Evolutionary conservation across 306 rosid species (phyloP).

Genomic region (Cucumis hystrix): DNA sequence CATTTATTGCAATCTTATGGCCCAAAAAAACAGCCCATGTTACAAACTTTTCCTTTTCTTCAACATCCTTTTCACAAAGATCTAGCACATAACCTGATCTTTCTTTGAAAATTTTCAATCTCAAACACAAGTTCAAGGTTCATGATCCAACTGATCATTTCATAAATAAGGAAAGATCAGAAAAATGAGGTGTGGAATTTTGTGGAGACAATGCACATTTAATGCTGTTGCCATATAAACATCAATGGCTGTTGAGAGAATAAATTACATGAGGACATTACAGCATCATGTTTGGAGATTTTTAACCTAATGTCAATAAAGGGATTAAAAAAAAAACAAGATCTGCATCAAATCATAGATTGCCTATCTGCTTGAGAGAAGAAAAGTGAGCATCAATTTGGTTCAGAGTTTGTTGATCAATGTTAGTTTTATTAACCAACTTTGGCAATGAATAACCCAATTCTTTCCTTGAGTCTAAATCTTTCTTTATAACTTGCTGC

Average conservation of each 20-base stretch:
- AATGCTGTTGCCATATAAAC: slow-evolving; percentile 5
- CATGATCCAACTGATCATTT: background rate
- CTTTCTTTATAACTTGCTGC: slow-evolving; percentile 25
- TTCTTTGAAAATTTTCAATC: background rate
- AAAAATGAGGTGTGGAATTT: background rate
- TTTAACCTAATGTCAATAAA: background rate
- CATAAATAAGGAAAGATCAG: background rate
- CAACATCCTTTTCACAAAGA: background rate
- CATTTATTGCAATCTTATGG: background rate
- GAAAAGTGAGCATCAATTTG: slow-evolving; percentile 51
- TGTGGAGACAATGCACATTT: slow-evolving; percentile 3
- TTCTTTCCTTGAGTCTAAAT: slow-evolving; percentile 23
- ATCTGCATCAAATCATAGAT: slow-evolving; percentile 27
- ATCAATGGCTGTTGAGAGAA: slow-evolving; percentile 1
- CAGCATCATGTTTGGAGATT: background rate
- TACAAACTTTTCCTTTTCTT: background rate
- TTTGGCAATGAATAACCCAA: slow-evolving; percentile 31
- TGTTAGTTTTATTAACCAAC: slow-evolving; percentile 20
- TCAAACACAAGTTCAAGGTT: background rate
- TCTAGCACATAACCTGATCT: background rate
- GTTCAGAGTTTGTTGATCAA: slow-evolving; percentile 54
- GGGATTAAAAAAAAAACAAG: background rate
- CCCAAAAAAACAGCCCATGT: background rate
- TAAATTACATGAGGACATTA: slow-evolving; percentile 3
- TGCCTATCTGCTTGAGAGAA: slow-evolving; percentile 43